Conservation (phyloP, 1,284 basidiomycete genomes). For the Pseudozyma tsukubaensis region DNA sequence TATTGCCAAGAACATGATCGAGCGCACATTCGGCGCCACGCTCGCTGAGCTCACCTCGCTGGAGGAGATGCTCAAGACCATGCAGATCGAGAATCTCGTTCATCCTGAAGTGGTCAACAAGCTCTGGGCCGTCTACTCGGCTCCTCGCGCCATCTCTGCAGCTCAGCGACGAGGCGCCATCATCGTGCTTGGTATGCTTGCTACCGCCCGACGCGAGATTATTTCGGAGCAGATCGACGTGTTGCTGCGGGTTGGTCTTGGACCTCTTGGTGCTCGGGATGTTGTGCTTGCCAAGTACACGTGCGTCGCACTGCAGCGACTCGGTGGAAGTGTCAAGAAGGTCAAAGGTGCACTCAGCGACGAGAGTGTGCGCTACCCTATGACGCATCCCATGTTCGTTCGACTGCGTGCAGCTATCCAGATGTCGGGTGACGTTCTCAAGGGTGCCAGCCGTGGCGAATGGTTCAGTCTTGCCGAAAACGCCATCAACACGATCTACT, state of each 20-base stretch:
- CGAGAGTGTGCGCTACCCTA: conserved; percentile 85
- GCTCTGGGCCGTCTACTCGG: conserved; percentile 89
- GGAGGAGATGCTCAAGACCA: conserved; percentile 93
- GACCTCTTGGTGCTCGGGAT: conserved; percentile 79
- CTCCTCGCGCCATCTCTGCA: conserved; percentile 72
- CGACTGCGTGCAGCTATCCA: conserved; percentile 78
- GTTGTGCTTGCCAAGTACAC: conserved; percentile 91
- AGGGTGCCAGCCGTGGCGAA: conserved; percentile 43
- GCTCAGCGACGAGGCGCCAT: conserved; percentile 90
- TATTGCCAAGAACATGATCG: conserved; percentile 97
- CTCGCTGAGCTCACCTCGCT: conserved; percentile 94
- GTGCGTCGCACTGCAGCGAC: conserved; percentile 88
- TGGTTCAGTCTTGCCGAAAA: conserved; percentile 94
- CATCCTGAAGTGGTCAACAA: conserved; percentile 86
- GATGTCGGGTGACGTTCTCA: conserved; percentile 39
- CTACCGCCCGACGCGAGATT: conserved; percentile 83
- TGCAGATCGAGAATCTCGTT: conserved; percentile 85
- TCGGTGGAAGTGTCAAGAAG: conserved; percentile 95
- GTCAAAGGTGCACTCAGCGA: conserved; percentile 86
- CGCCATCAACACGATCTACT: conserved; percentile 94
- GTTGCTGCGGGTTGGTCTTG: conserved; percentile 88
- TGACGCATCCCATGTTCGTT: conserved; percentile 87
- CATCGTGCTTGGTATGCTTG: conserved; percentile 94
- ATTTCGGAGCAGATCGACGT: conserved; percentile 88
- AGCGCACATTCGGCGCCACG: conserved; percentile 74